Percentiles rank a stretch among this genome's conserved stretches.
These are phyloP conservation scores for Wickerhamiella spandovensis DNA, from an alignment of 805 yeast species.

Conservation along the genomic window DNA sequence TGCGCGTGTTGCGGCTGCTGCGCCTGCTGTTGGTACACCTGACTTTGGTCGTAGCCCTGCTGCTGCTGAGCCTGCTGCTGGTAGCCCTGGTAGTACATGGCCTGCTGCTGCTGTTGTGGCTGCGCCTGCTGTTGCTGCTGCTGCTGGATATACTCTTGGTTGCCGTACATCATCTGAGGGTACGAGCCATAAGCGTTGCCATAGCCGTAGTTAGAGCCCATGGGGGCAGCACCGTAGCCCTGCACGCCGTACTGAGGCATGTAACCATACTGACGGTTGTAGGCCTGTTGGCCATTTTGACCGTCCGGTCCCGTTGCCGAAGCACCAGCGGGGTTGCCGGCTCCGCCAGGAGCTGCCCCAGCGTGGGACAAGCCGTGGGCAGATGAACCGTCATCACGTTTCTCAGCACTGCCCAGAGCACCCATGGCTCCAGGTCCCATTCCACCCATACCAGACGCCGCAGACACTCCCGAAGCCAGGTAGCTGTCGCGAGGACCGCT, in stretches of 20 bases:
- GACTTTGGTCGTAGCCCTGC: neutral
- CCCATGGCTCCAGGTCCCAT: neutral
- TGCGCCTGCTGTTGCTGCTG: slow-evolving; percentile 2
- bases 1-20: slow-evolving; percentile 1
- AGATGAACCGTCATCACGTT: neutral
- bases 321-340: neutral
- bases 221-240: slow-evolving; percentile 5
- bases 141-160: slow-evolving; percentile 3
- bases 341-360: neutral
- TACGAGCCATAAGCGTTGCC: slow-evolving; percentile 4
- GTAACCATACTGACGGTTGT: slow-evolving; percentile 2
- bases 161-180: slow-evolving; percentile 8
- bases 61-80: slow-evolving; percentile 4
- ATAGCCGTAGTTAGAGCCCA: slow-evolving; percentile 1
- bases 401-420: neutral
- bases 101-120: slow-evolving; percentile 2
- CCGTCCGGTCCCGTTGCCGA: neutral
- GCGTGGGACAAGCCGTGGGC: neutral
- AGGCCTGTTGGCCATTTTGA: neutral
- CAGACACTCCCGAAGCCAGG: neutral
- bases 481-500: neutral
- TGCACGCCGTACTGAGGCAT: slow-evolving; percentile 7
- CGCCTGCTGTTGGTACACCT: slow-evolving; percentile 3
- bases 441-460: neutral
- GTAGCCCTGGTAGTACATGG: slow-evolving; percentile 2